These are phyloP conservation scores for Gracilaria caudata DNA, from an alignment of 23 red algal genomes.

Conservation along the genomic window DNA sequence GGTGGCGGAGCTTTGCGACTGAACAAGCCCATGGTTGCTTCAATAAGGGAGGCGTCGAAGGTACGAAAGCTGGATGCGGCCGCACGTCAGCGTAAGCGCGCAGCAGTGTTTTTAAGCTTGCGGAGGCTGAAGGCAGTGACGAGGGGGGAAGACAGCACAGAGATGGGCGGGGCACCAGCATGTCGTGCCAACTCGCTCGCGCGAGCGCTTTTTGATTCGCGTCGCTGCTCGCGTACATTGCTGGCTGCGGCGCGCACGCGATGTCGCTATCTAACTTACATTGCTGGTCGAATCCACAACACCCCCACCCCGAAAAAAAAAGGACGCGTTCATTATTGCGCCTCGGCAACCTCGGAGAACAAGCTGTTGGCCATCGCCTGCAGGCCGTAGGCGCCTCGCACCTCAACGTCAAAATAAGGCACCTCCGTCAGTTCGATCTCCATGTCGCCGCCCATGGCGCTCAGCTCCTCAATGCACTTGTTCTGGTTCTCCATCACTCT, in stretches of 20 bases:
- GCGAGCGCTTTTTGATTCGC: not conserved
- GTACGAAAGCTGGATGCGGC: not conserved
- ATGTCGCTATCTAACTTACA: not conserved
- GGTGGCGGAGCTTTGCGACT: constrained; percentile 61
- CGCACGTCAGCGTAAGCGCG: not conserved
- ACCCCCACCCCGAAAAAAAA: not conserved
- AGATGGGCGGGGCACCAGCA: not conserved
- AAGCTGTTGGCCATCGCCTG: constrained; percentile 56
- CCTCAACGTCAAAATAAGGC: constrained; percentile 98
- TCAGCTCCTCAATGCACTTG: constrained; percentile 51
- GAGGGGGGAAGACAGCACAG: not conserved
- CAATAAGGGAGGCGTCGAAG: not conserved
- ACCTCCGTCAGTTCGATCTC: constrained; percentile 68
- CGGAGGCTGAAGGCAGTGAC: not conserved
- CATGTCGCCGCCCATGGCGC: constrained; percentile 40
- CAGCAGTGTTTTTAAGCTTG: too few relatives aligned
- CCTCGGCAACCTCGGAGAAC: constrained; percentile 23
- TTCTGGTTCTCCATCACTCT: constrained; percentile 61
- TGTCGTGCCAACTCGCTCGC: not conserved
- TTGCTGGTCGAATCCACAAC: not conserved
- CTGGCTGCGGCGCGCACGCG: not conserved
- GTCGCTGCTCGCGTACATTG: not conserved
- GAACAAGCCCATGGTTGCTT: constrained; percentile 53
- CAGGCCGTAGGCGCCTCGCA: constrained; percentile 77
- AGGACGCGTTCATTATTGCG: not conserved